These are phyloP conservation scores for Penicillium malachiteum DNA, from an alignment of 495 filamentous ascomycete genomes.

Conservation along the genomic window DNA sequence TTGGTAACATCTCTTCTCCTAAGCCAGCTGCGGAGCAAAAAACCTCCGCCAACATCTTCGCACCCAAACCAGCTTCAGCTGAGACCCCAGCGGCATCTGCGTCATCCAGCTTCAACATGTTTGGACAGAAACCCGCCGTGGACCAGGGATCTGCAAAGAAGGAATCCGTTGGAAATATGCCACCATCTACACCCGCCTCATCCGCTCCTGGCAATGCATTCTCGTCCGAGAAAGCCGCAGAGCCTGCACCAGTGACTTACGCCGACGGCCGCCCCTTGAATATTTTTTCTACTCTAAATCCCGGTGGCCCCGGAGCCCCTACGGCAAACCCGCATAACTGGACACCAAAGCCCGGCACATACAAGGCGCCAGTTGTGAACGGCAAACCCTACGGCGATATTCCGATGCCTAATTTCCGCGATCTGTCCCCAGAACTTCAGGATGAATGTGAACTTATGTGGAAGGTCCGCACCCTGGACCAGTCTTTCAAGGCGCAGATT, in stretches of 20 bases:
- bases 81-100: slow-evolving; percentile 15
- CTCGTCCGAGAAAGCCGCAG: slow-evolving; percentile 12
- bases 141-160: slow-evolving; percentile 2
- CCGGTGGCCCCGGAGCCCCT: not conserved
- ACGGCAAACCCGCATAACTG: no score
- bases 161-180: not conserved
- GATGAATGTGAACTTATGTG: slow-evolving; percentile 22
- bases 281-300: not conserved
- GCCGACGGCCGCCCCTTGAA: not conserved
- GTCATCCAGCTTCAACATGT: slow-evolving; percentile 32
- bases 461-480: slow-evolving; percentile 32
- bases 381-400: not conserved
- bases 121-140: slow-evolving; percentile 23
- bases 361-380: no score
- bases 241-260: not conserved
- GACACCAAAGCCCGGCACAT: no score
- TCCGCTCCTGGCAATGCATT: slow-evolving; percentile 6
- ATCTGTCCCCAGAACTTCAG: slow-evolving; percentile 14
- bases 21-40: not conserved
- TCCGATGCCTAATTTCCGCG: slow-evolving; percentile 18
- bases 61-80: slow-evolving; percentile 10
- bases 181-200: not conserved
- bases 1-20: not conserved
- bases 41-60: slow-evolving; percentile 7
- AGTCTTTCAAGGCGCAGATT: slow-evolving; percentile 33